Evolutionary conservation across 2,329 filamentous ascomycete species (phyloP).

Genomic region (Neopestalotiopsis sp.): DNA sequence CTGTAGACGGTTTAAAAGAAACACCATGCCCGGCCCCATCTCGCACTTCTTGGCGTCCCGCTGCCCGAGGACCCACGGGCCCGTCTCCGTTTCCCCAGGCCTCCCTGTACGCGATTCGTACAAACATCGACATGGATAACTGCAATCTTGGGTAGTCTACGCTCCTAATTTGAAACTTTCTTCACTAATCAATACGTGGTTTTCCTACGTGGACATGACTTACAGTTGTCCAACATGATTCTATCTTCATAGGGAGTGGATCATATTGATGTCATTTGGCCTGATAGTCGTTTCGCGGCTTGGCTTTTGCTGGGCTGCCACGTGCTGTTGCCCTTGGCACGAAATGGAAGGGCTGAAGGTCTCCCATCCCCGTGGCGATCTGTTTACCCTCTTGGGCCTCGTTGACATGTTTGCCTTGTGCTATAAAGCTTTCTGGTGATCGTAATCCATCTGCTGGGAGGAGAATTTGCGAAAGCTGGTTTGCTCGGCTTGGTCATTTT

Average conservation of each 20-base stretch:
- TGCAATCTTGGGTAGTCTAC: background rate
- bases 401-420: too few species aligned
- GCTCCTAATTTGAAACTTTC: background rate
- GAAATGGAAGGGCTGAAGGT: background rate
- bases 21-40: background rate
- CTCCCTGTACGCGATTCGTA: too few species aligned
- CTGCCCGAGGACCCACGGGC: background rate
- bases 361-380: background rate
- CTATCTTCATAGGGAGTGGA: background rate
- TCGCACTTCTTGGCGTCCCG: constrained; percentile 4
- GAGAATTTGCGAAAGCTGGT: too few species aligned
- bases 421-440: too few species aligned
- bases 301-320: background rate
- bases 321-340: background rate
- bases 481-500: too few species aligned
- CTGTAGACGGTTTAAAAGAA: background rate
- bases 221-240: too few species aligned
- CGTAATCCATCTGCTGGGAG: too few species aligned
- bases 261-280: background rate
- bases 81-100: background rate
- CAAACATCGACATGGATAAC: background rate
- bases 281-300: background rate
- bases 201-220: too few species aligned
- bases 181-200: too few species aligned
- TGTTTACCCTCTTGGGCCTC: too few species aligned